Conservation (phyloP, 2,329 filamentous ascomycete genomes). For the Paraconiothyrium brasiliense region DNA sequence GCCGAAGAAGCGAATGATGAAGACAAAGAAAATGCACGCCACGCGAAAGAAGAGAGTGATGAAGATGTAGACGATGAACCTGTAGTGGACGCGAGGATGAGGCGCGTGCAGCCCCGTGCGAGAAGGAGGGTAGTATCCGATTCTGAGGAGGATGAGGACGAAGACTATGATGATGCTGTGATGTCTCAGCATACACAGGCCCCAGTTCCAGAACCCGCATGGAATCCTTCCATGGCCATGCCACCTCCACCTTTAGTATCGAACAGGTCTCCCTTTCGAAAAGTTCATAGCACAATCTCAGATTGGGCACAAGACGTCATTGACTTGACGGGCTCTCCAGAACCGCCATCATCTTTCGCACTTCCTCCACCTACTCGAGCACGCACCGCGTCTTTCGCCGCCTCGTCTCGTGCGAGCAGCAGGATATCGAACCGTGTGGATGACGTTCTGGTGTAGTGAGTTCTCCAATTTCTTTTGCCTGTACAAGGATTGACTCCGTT, state of each 20-base stretch:
- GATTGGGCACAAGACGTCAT: slow-evolving; percentile 46
- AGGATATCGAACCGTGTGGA: slow-evolving; percentile 36
- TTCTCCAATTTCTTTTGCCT: not conserved
- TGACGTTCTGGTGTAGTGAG: slow-evolving; percentile 46
- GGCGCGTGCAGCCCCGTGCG: slow-evolving; percentile 25
- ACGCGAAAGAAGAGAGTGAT: slow-evolving; percentile 16
- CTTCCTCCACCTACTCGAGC: slow-evolving; percentile 30
- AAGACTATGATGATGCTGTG: slow-evolving; percentile 1
- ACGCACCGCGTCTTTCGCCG: slow-evolving; percentile 35
- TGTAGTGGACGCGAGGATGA: slow-evolving; percentile 30
- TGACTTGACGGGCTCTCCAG: slow-evolving; percentile 42
- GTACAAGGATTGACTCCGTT: not conserved
- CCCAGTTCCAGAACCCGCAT: slow-evolving; percentile 1
- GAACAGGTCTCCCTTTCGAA: slow-evolving; percentile 34
- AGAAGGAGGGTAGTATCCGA: slow-evolving; percentile 33
- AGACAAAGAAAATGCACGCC: slow-evolving; percentile 19
- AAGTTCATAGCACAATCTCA: slow-evolving; percentile 39
- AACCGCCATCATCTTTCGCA: slow-evolving; percentile 30
- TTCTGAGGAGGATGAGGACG: slow-evolving; percentile 36
- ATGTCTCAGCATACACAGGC: slow-evolving; percentile 8
- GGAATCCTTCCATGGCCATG: slow-evolving; percentile 14
- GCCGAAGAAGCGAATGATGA: slow-evolving; percentile 24
- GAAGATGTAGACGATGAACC: slow-evolving; percentile 43
- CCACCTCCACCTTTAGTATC: slow-evolving; percentile 28
- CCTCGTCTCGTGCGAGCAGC: slow-evolving; percentile 41